These are phyloP conservation scores for Mycena polygramma DNA, from an alignment of 768 basidiomycete genomes.

Conservation along the genomic window DNA sequence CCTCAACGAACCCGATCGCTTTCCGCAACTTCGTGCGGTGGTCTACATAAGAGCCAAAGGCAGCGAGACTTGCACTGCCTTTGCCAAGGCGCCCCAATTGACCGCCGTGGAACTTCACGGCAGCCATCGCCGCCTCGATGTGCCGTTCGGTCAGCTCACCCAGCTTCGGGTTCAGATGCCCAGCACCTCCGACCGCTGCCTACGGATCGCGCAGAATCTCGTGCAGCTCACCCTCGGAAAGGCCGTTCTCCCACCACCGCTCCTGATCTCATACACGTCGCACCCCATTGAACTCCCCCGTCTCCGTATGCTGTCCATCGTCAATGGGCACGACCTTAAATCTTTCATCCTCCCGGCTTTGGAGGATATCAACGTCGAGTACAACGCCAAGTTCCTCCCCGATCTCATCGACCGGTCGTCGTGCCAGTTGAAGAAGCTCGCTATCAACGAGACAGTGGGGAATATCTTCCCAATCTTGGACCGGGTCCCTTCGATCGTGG, in stretches of 20 bases:
- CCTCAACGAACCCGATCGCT: background rate
- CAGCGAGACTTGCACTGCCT: conserved; percentile 11
- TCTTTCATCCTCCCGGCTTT: conserved; percentile 14
- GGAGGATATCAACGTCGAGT: conserved; percentile 12
- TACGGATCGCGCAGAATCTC: background rate
- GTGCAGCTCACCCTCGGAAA: background rate
- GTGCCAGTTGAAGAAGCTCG: background rate
- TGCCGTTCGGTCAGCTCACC: conserved; percentile 5
- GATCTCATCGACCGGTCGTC: conserved; percentile 9
- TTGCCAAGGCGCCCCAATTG: background rate
- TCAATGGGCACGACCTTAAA: background rate
- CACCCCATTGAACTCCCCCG: conserved; percentile 3
- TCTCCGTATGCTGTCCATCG: conserved; percentile 11
- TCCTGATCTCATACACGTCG: background rate
- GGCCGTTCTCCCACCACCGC: conserved; percentile 6
- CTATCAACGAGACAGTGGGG: too few species aligned
- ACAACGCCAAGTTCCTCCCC: background rate
- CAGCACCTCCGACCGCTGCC: conserved; percentile 1
- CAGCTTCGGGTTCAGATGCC: conserved; percentile 20
- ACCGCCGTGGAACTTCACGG: conserved; percentile 16
- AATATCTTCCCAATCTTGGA: too few species aligned
- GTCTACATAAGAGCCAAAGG: conserved; percentile 12
- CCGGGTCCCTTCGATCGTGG: too few species aligned
- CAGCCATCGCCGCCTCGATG: conserved; percentile 7
- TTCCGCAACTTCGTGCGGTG: conserved; percentile 3